Evolutionary conservation across 352 stramenopile species (phyloP).

Genomic region (Phytophthora vignae): DNA sequence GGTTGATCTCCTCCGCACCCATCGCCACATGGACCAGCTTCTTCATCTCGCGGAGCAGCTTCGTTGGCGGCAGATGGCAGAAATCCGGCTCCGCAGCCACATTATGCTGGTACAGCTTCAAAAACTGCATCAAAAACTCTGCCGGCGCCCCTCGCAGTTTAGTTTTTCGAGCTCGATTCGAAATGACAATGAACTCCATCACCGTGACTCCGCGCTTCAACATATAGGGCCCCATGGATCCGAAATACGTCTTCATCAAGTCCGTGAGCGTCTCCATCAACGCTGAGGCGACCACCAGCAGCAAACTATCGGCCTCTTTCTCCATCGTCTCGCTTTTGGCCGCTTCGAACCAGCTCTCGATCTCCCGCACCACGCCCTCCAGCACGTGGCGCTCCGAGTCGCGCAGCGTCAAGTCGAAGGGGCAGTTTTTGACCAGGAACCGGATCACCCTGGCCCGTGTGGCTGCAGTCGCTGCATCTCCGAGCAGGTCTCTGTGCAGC

Average conservation of each 20-base stretch:
- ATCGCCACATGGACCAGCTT: conserved; percentile 51
- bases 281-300: conserved; percentile 48
- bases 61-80: conserved; percentile 41
- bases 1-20: conserved; percentile 52
- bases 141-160: conserved; percentile 42
- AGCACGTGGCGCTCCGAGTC: conserved; percentile 36
- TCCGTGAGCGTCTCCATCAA: conserved; percentile 66
- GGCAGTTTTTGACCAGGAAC: conserved; percentile 59
- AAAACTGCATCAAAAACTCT: conserved; percentile 71
- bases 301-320: conserved; percentile 50
- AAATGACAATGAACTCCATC: conserved; percentile 70
- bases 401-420: conserved; percentile 57
- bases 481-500: conserved; percentile 19
- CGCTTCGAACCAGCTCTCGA: conserved; percentile 62
- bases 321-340: conserved; percentile 32
- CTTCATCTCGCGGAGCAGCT: conserved; percentile 53
- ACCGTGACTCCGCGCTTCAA: conserved; percentile 51
- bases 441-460: conserved; percentile 51
- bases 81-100: conserved; percentile 37
- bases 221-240: conserved; percentile 49
- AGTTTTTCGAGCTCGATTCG: conserved; percentile 57
- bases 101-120: conserved; percentile 65
- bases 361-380: conserved; percentile 48
- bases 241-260: conserved; percentile 54
- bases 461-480: conserved; percentile 25